Evolutionary conservation across 2,329 filamentous ascomycete species (phyloP), one percentile per base, ranked within the genome.

Genomic region (Clarireedia hainanense): DNA sequence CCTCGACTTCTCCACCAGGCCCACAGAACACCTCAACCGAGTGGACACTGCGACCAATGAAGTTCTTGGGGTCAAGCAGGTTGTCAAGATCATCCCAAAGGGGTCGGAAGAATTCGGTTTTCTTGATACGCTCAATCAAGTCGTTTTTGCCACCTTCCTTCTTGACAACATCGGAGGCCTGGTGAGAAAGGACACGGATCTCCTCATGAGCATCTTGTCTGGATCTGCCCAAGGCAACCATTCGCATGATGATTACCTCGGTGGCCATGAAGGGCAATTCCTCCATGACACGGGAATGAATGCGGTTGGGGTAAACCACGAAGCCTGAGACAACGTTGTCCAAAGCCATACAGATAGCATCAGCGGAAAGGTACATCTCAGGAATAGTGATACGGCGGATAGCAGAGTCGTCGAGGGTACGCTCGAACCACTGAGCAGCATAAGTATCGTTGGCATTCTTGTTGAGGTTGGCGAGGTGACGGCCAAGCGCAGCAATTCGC

Each of bases 261-360:
- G 85, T 91, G 6, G 84, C 80, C 86, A 92, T 95, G 73, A 96
- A 95, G 1, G 91, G 91, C 14, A 96, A 80, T 72, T 95, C 88
- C 59, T 84, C 80, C 63, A 84, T 79, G 47, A 95, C 76, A 60
- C 80, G 84, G 57, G 79, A 76, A 58, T 78, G 75, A 68, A 95
- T 89, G 55, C 84, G 77, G 56, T 81, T 79, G 24, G 89, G 88
- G 72, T 95, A 96, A 40, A 96, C 80, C n/a, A 88, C 62, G 24
- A 90, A 75, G 9, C 86, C 85, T 52, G 78, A 76, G 30, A 77
- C 78, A 47, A 90, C 79, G 63, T 89, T 89, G 68, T 89, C 81
- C 55, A 85, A 71, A 6, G 82, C 76, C 48, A 88, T 80, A 6
- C 85, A 74, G 61, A 90, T 80, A 20, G 84, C 80, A 62, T 90